A percentile compares a stretch with the other conserved stretches of the same genome.
These are phyloP conservation scores for Colletotrichum sublineola DNA, from an alignment of 2,329 filamentous ascomycete species.

Conservation along the genomic window DNA sequence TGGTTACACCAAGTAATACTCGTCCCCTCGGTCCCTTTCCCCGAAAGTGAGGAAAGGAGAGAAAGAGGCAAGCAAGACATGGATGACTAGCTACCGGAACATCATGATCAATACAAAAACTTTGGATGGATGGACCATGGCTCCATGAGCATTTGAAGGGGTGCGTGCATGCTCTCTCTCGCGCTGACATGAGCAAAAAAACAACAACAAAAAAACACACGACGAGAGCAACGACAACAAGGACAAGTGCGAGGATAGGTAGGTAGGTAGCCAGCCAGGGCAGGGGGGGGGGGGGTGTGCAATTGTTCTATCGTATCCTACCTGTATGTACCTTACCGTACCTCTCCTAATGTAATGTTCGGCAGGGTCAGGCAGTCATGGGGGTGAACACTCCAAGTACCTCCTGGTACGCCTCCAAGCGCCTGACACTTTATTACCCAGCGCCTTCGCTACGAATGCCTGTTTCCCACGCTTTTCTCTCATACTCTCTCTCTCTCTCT, in stretches of 20 bases:
- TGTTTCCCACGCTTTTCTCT: not conserved
- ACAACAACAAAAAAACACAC: no score
- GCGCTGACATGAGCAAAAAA: not conserved
- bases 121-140: not conserved
- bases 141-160: not conserved
- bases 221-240: not conserved
- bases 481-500: not conserved
- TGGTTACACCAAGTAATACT: not conserved
- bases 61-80: not conserved
- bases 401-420: not conserved
- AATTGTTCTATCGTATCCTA: conserved; percentile 9
- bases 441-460: not conserved
- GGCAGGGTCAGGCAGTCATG: conserved; percentile 8
- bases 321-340: not conserved
- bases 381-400: conserved; percentile 1
- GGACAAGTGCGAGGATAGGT: conserved; percentile 3
- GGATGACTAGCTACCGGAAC: not conserved
- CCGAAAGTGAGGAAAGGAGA: not conserved
- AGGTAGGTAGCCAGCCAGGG: not conserved
- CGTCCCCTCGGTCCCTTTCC: not conserved
- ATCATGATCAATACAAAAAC: not conserved
- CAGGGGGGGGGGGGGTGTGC: conserved; percentile 18
- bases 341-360: not conserved
- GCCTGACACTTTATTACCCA: conserved; percentile 8
- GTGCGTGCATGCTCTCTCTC: not conserved